Evolutionary conservation across 805 yeast species (phyloP), one percentile per base, ranked within the genome.

Genomic region (Suhomyces sp.): DNA sequence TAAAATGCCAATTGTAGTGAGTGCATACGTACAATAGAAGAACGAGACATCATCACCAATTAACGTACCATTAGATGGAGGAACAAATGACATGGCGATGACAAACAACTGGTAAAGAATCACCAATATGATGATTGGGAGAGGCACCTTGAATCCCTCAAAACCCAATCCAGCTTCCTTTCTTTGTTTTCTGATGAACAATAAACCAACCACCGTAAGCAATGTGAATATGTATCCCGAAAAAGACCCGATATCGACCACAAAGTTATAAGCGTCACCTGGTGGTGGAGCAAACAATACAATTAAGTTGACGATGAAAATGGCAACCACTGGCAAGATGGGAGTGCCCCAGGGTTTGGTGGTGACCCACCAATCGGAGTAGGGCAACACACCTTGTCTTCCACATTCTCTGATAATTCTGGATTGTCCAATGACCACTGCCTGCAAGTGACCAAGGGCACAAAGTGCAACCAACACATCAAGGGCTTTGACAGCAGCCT

Each of bases 1-100:
- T 22, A 74, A 51, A 3, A 75, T 48, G 1, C 77, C 77, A 50
- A 74, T 58, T 4, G 74, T 67, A 13, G 70, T 65, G 15, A 74
- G 55, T n/a, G 78, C 73, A 56, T 75, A 74, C 0, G 78, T 69
- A 15, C 74, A 72, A 56, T 75, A 75, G 58, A 75, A 74, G 58
- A 75, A 75, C 4, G 74, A 63, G 22, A 73, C 77, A 56, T 75
- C 79, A 46, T 72, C 63, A 3, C 79, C 79, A 29, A 59, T 72
- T 53, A 73, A 63, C 3, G 72, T 61, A 3, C 75, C 75, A 42
- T 54, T 55, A 49, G 66, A 57, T 24, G 79, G 79, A 29, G 79
- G 79, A 33, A 75, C 78, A 56, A 69, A 75, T 0, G 78, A 71
- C 67, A 74, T 69, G 15, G 68, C 72, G 52, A 74, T 60, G n/a